Evolutionary conservation across 2,329 filamentous ascomycete genomes (phyloP).

Genomic region (Neospermospora avenae): DNA sequence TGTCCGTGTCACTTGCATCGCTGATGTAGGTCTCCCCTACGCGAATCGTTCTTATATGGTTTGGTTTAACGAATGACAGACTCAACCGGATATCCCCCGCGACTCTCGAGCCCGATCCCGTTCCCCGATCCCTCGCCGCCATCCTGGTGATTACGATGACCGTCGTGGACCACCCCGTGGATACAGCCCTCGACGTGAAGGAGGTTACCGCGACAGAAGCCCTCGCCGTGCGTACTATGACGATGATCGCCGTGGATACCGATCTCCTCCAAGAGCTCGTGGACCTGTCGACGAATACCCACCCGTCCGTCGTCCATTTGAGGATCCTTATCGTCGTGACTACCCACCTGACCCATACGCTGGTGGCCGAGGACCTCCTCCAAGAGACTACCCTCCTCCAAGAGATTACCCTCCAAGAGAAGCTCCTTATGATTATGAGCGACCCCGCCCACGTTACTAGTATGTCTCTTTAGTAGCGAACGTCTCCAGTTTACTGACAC

Average conservation of each 20-base stretch:
- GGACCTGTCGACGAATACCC: constrained; percentile 75
- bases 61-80: constrained; percentile 47
- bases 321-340: constrained; percentile 73
- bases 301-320: constrained; percentile 64
- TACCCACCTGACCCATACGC: constrained; percentile 59
- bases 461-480: constrained; percentile 16
- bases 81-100: constrained; percentile 70
- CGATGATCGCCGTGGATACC: constrained; percentile 71
- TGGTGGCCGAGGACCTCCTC: constrained; percentile 47
- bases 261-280: constrained; percentile 72
- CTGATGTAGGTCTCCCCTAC: constrained; percentile 64
- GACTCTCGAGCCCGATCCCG: constrained; percentile 71
- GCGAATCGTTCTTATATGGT: constrained; percentile 17
- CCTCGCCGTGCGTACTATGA: constrained; percentile 85
- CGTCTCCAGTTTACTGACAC: neutral
- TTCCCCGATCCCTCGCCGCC: constrained; percentile 66
- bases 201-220: constrained; percentile 81
- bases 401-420: constrained; percentile 36
- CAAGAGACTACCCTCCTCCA: constrained; percentile 43
- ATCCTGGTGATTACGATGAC: constrained; percentile 77
- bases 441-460: constrained; percentile 33
- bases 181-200: constrained; percentile 79
- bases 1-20: constrained; percentile 76
- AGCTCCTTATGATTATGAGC: constrained; percentile 31
- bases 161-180: constrained; percentile 76